phyloP scores from a whole-genome alignment of 2,329 filamentous ascomycete genomes.

The Lecanicillium sp. region DNA sequence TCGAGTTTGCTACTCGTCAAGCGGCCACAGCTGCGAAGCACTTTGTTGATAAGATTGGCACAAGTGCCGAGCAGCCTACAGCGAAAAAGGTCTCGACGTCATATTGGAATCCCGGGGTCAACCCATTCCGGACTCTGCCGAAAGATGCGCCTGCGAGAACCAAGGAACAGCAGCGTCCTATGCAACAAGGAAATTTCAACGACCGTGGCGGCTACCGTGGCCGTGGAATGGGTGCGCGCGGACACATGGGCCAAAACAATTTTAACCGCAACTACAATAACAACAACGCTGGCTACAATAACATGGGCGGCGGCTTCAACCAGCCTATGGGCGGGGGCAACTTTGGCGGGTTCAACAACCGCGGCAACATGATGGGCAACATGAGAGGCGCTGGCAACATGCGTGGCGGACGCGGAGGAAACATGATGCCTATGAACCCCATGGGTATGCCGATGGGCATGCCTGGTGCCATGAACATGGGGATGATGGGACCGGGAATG shows the following conservation, averaged over 20 bases:
- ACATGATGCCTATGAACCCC: conserved; percentile 41
- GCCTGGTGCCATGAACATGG: conserved; percentile 45
- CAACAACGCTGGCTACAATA: conserved; percentile 30
- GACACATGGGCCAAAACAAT: conserved; percentile 38
- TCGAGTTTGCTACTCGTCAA: conserved; percentile 77
- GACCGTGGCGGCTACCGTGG: conserved; percentile 38
- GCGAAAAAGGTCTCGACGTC: conserved; percentile 66
- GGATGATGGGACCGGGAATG: conserved; percentile 18
- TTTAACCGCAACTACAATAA: conserved; percentile 36
- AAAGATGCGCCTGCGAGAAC: conserved; percentile 67
- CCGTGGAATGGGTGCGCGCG: conserved; percentile 37
- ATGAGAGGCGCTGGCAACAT: conserved; percentile 37
- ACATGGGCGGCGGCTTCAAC: conserved; percentile 34
- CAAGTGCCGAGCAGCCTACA: conserved; percentile 41
- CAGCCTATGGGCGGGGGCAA: conserved; percentile 45
- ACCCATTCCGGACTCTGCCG: conserved; percentile 84
- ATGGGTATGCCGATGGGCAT: conserved; percentile 48
- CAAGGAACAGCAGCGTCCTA: conserved; percentile 48
- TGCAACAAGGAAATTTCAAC: conserved; percentile 40
- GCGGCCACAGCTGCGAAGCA: conserved; percentile 81
- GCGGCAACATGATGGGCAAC: conserved; percentile 37
- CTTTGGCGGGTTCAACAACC: conserved; percentile 40
- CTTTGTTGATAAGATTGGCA: conserved; percentile 58
- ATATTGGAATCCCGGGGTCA: conserved; percentile 68
- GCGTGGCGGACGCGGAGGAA: conserved; percentile 38